Evolutionary conservation across 208 protist species (phyloP), one percentile per base, ranked within the genome.

Genomic region (Leishmania guyanensis): DNA sequence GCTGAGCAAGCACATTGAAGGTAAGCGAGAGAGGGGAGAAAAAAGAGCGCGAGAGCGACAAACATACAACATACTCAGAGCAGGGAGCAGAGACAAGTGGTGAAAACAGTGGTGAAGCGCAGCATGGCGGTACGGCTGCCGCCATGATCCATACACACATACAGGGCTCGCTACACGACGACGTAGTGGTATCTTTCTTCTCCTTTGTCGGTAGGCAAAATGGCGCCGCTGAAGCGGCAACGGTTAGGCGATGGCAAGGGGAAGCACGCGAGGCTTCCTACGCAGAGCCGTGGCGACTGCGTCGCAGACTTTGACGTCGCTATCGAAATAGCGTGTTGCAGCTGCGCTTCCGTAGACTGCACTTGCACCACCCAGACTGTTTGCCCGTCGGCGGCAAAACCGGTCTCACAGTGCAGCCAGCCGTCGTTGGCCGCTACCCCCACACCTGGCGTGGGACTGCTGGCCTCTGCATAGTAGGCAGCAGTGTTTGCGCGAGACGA

Each of bases 311-410:
- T n/a, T 22, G 51, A 62, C 29, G 51, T 16, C 72, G 4, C 74
- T 17, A 12, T 29, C 22, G 56, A 51, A 64, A 46, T 29, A 3
- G 62, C 36, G 39, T 69, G 33, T 3, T 76, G 74, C 60, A 36
- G 80, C 48, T 84, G 81, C n/a, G 58, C 65, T 33, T 77, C 76
- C 0, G 70, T 80, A 16, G 81, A 84, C 70, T 80, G 70, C 36
- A 84, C 75, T 64, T 84, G 81, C 16, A 72, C 75, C 12, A 84
- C 81, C 81, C 81, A 84, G 50, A 84, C 81, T n/a, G 69, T 62
- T 46, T 62, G 56, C n/a, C 81, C 76, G 16, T 84, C 76, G 2
- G 70, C 58, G 48, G 76, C 16, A 74, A 84, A 84, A 12, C 81
- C 81, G 16, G 65, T 68, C 17, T 70, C 76, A 48, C 66, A 36